Conservation (phyloP, 2,329 filamentous ascomycete genomes). For the Calycina herbarum region DNA sequence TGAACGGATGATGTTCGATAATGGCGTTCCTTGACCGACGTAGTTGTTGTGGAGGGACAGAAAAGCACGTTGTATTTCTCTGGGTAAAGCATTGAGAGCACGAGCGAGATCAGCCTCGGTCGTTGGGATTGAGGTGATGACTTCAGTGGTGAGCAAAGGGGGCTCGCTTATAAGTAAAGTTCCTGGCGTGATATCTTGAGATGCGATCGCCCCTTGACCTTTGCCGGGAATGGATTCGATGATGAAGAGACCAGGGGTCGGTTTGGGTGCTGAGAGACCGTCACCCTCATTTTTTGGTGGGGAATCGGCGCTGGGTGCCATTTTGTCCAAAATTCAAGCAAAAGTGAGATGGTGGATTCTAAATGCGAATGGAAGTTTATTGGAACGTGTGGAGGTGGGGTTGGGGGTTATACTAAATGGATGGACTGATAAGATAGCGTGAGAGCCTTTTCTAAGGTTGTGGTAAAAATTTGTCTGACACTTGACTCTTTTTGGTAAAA, state of each 20-base stretch:
- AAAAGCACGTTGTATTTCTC: slow-evolving; percentile 26
- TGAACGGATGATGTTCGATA: slow-evolving; percentile 15
- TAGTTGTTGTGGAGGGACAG: slow-evolving; percentile 19
- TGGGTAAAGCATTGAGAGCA: slow-evolving; percentile 23
- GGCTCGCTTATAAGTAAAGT: slow-evolving; percentile 35
- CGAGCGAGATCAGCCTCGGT: slow-evolving; percentile 29
- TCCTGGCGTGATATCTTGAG: slow-evolving; percentile 28
- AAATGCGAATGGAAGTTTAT: background rate
- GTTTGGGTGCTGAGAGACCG: background rate
- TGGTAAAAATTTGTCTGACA: slow-evolving; percentile 18
- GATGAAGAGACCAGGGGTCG: slow-evolving; percentile 22
- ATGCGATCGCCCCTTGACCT: slow-evolving; percentile 33
- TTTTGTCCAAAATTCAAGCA: slow-evolving; percentile 7
- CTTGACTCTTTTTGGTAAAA: slow-evolving; percentile 30
- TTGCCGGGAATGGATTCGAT: slow-evolving; percentile 31
- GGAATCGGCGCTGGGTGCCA: slow-evolving; percentile 17
- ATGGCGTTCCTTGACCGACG: slow-evolving; percentile 10
- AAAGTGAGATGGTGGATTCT: background rate
- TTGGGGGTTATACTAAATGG: background rate
- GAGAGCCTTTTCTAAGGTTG: slow-evolving; percentile 8
- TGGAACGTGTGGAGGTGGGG: background rate
- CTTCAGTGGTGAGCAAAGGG: slow-evolving; percentile 33
- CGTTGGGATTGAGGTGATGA: slow-evolving; percentile 24
- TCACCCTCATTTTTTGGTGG: slow-evolving; percentile 1
- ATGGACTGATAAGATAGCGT: slow-evolving; percentile 11